Evolutionary conservation across 257 asterid species (phyloP), one percentile per base, ranked within the genome.

Genomic region (Striga asiatica): DNA sequence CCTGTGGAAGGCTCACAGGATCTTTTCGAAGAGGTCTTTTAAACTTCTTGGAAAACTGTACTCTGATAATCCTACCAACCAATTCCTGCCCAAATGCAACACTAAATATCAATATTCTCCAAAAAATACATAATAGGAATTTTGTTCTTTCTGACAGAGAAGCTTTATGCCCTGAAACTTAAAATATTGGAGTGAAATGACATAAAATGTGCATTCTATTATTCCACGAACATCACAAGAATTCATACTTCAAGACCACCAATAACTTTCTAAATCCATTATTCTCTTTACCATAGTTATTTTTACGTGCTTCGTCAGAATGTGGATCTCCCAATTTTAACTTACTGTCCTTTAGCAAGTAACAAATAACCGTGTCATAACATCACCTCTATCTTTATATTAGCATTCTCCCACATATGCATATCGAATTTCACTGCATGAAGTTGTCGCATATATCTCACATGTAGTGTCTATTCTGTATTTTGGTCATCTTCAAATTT

Each of bases 41-140:
- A 73, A 89, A 79, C 62, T 75, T 76, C 77, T 69, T 81, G 0
- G 97, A 74, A 60, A 74, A 71, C 56, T 83, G 80, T 64, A 89
- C 85, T 64, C 82, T 72, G 64, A 89, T 77, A 52, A 76, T 71
- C 77, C 97, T 83, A 50, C 89, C 89, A 16, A 62, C 77, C 49
- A 89, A 25, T 67, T 85, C 94, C 95, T 89, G 84, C 62, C 54
- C 32, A 70, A 32, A 56, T n/a, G n/a, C n/a, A n/a, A n/a, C n/a
- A n/a, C n/a, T n/a, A n/a, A n/a, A n/a, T n/a, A n/a, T n/a, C n/a
- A n/a, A n/a, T n/a, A n/a, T n/a, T n/a, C n/a, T n/a, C n/a, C n/a
- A n/a, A n/a, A n/a, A 47, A 39, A 19, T 29, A 35, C 6, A 55
- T 2, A 41, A 0, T 23, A 13, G 23, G 5, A 47, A 28, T 22